Evolutionary conservation across 2,329 filamentous ascomycete genomes (phyloP), one percentile per base, ranked within the genome.

Genomic region (Pseudogymnoascus sp.): DNA sequence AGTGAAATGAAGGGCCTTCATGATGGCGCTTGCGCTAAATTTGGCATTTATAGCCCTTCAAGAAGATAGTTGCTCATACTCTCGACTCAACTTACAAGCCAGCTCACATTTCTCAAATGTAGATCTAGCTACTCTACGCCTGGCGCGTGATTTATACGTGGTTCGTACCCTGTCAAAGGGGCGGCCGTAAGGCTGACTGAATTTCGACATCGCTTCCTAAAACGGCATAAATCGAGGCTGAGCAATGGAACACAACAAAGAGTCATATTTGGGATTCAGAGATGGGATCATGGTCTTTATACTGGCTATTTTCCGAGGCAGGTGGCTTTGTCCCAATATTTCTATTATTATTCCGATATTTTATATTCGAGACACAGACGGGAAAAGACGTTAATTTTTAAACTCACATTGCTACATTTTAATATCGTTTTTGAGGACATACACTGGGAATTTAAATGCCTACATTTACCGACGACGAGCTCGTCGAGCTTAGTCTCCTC

Each of bases 401-500:
- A 44, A 23, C n/a, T n/a, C n/a, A n/a, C n/a, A n/a, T n/a, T n/a
- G 21, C 15, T 50, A n/a, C 23, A n/a, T 29, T 29, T 26, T 29
- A n/a, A 26, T 17, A 50, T 50, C 19, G 7, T 4, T 19, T 56
- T 31, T 9, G 0, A 33, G 4, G 26, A 13, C 29, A 33, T 2
- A 33, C 19, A 56, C 10, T 17, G 10, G 13, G 5, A 56, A n/a
- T 33, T 7, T 13, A 33, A 33, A 56, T 56, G 46, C 46, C 46
- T 11, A 65, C 40, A 19, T 68, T 67, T 60, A 67, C 53, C 26
- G 61, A 61, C n/a, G 66, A 68, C 33, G 66, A 68, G 9, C 15
- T 68, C n/a, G 63, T 66, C 13, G 63, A 68, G 56, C 65, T 68
- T 59, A 61, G 62, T 60, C 38, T 68, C 35, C 66, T 68, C 21